Base-by-base conservation (phyloP, 2,329 filamentous ascomycete genomes). In the Diplocarpon rosae region DNA sequence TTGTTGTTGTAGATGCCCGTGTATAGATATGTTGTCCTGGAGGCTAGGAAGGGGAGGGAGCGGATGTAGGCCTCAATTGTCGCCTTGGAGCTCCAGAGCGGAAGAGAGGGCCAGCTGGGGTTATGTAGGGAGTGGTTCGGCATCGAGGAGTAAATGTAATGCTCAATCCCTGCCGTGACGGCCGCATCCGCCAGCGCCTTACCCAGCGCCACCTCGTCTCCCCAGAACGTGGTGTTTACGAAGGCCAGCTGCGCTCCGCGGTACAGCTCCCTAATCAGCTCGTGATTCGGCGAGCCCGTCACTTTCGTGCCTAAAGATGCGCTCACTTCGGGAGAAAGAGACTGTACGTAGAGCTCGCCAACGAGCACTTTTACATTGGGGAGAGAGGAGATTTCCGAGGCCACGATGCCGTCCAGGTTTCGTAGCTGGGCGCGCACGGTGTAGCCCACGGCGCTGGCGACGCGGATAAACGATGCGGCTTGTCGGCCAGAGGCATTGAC, bases 1-100 rank as follows among this genome's bases (percentile, higher is more conserved):
- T 98, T 96, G 67, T 96, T 96, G 72, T 96, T 95, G 71, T 96
- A 98, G 57, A 95, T 95, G 48, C 90, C 92, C 9, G 89, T 87
- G 65, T 95, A 95, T 53, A 95, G 82, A 63, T 95, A 96, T 0
- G 90, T 96, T 1, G 89, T 80, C 0, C 86, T 86, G 10, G 95
- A 71, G 9, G 80, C 80, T 15, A 57, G 35, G 13, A 52, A 12
- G 16, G 53, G 52, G 33, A 95, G 76, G 61, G 87, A 77, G 46
- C 85, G 79, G 41, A 95, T 76, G 63, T 96, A 94, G 43, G 92
- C 84, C 65, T 96, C 92, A 34, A 96, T 83, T 39, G 85, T 81
- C 65, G 93, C 88, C 66, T 98, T 98, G 49, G 83, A 81, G 4
- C 85, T 80, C 90, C 92, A 98, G 42, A 95, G 74, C 0, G 92